A percentile compares a stretch with the other conserved stretches of the same genome.
phyloP scores from a whole-genome alignment of 1,284 basidiomycete species.

The Clitocybe nebularis region DNA sequence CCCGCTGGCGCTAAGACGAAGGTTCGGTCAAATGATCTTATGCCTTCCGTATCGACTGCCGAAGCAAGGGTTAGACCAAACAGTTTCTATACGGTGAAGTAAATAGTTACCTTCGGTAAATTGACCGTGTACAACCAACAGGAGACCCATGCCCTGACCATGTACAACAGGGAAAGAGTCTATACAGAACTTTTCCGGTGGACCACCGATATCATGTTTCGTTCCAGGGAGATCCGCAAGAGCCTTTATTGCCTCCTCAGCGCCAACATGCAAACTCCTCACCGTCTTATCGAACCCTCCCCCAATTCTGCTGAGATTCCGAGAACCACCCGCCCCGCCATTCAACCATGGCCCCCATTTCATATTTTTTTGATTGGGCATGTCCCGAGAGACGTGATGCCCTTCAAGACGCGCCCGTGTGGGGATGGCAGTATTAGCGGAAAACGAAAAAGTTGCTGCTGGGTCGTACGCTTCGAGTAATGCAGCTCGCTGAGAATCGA shows the following conservation, averaged over 20 bases:
- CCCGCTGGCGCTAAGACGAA: constrained; percentile 84
- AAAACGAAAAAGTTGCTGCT: constrained; percentile 85
- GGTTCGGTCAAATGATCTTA: constrained; percentile 91
- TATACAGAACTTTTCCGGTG: constrained; percentile 81
- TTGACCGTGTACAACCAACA: constrained; percentile 88
- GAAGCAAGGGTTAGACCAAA: constrained; percentile 13
- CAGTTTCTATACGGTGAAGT: constrained; percentile 3
- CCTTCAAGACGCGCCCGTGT: constrained; percentile 66
- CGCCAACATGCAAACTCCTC: constrained; percentile 71
- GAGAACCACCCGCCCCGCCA: constrained; percentile 53
- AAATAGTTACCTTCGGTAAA: constrained; percentile 77
- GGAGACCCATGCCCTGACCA: constrained; percentile 60
- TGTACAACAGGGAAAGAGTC: constrained; percentile 82
- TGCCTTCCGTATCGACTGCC: constrained; percentile 55
- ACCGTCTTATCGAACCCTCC: constrained; percentile 61
- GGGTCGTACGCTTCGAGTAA: constrained; percentile 79
- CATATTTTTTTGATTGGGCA: constrained; percentile 80
- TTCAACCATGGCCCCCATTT: constrained; percentile 72
- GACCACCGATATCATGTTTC: constrained; percentile 71
- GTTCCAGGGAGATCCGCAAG: constrained; percentile 71
- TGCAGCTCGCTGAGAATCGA: constrained; percentile 72
- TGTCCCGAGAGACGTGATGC: constrained; percentile 51
- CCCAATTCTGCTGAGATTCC: constrained; percentile 73
- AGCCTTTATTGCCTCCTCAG: constrained; percentile 61
- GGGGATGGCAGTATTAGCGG: constrained; percentile 79